Evolutionary conservation across 2,329 filamentous ascomycete genomes (phyloP), one percentile per base, ranked within the genome.

Genomic region (Penicillium polonicum): DNA sequence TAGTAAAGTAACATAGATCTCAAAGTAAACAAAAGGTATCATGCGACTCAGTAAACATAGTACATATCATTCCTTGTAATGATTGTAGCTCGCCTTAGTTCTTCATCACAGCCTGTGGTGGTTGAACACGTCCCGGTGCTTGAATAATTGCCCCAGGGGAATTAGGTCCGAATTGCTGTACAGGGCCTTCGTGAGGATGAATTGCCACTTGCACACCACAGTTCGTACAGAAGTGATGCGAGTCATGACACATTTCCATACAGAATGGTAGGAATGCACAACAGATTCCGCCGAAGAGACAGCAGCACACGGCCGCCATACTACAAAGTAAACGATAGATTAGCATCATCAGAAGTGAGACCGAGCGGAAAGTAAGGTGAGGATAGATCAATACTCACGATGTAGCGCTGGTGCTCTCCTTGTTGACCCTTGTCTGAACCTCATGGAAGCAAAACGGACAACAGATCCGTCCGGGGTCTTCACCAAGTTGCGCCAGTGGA

Each of bases 201-300:
- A 44, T 31, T 6, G 53, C 53, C 3, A 55, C 53, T 27, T 38
- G 21, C 10, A 27, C 17, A 0, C 46, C 46, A 5, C 61, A 63
- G 2, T 58, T 52, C 8, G 57, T 43, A 17, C 61, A 63, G 42
- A 58, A 63, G 17, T 63, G 61, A 33, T 63, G 61, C 7, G 46
- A 41, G 12, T 63, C 60, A 15, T 63, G 61, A 19, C 61, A 63
- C 61, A 63, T 62, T 38, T 63, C 38, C 54, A 62, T 58, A 19
- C 61, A 63, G 17, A 31, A 63, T 0, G 61, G 61, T 15, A 63
- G 29, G 17, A 62, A 62, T 21, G 60, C 61, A n/a, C 57, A 58
- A 42, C 43, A 49, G 8, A 62, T 56, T 8, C 61, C 61, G 7
- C 61, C 61, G 10, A 63, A 54, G 9, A 63, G 46, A 55, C 61